A percentile compares a stretch with the other conserved stretches of the same genome.
phyloP scores from a whole-genome alignment of 208 protist genomes.

The Leishmania amazonensis region DNA sequence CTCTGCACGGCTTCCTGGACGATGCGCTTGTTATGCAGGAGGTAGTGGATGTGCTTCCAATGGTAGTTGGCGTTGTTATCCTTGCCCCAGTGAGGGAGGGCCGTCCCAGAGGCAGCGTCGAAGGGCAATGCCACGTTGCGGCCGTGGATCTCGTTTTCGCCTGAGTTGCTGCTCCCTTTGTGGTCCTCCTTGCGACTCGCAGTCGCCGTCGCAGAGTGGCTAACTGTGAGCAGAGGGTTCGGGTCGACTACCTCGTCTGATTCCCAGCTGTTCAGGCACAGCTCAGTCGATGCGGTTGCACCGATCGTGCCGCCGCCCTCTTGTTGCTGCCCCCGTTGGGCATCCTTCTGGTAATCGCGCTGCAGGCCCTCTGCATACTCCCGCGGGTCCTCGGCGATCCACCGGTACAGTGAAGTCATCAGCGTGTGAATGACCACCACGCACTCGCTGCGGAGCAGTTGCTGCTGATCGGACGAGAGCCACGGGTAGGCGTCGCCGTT shows the following conservation, averaged over 20 bases:
- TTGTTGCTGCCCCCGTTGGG: constrained; percentile 15
- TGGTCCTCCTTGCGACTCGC: not conserved
- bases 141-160: constrained; percentile 1
- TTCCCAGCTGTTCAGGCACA: constrained; percentile 48
- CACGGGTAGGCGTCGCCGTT: constrained; percentile 38
- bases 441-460: constrained; percentile 75
- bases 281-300: constrained; percentile 27
- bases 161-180: constrained; percentile 1
- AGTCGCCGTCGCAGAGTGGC: not conserved
- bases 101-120: constrained; percentile 1
- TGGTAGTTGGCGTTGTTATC: constrained; percentile 61
- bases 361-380: constrained; percentile 42
- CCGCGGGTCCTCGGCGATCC: constrained; percentile 78
- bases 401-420: constrained; percentile 66
- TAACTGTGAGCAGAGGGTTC: not conserved
- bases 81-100: constrained; percentile 32
- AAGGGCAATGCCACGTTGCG: constrained; percentile 12
- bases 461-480: constrained; percentile 80
- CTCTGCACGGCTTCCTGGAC: constrained; percentile 54
- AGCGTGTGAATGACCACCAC: constrained; percentile 62
- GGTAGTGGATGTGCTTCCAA: constrained; percentile 88
- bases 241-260: constrained; percentile 11
- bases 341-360: not conserved
- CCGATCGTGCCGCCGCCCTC: not conserved
- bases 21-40: constrained; percentile 81